Evolutionary conservation across 2,329 filamentous ascomycete species (phyloP).

Genomic region (Monosporascus sp.): DNA sequence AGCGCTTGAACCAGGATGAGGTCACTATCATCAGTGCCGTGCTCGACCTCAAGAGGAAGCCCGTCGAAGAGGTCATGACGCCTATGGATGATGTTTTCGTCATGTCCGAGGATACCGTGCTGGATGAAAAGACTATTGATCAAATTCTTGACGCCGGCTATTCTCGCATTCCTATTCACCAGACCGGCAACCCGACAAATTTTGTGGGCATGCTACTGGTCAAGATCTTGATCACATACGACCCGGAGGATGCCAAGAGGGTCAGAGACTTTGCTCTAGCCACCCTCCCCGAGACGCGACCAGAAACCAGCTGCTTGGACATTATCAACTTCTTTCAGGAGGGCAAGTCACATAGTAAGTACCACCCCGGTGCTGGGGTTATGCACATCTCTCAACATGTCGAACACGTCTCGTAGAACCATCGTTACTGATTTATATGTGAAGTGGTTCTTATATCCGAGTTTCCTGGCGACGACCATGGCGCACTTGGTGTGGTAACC

Average conservation of each 20-base stretch:
- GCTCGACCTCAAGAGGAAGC: conserved; percentile 91
- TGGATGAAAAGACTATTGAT: conserved; percentile 94
- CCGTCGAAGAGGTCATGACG: conserved; percentile 95
- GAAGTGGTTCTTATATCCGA: conserved; percentile 89
- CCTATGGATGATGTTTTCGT: conserved; percentile 97
- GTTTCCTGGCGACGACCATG: conserved; percentile 80
- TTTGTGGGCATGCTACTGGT: conserved; percentile 98
- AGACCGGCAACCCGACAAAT: conserved; percentile 75
- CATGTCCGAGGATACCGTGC: conserved; percentile 88
- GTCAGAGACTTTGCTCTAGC: conserved; percentile 90
- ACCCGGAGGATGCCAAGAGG: conserved; percentile 83
- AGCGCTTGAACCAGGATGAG: conserved; percentile 93
- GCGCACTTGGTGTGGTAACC: conserved; percentile 89
- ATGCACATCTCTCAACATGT: neutral
- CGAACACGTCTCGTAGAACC: neutral
- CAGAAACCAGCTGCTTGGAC: conserved; percentile 93
- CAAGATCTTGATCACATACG: conserved; percentile 98
- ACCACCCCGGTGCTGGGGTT: no score
- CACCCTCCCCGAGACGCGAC: conserved; percentile 88
- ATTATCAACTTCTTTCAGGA: conserved; percentile 99
- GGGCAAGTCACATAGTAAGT: conserved; percentile 79
- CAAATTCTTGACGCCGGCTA: conserved; percentile 89
- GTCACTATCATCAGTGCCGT: conserved; percentile 98
- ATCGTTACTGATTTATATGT: neutral
- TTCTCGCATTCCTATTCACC: conserved; percentile 91